These are phyloP conservation scores for Oryza rufipogon DNA, from an alignment of 176 grass and related monocot species.

Conservation along the genomic window DNA sequence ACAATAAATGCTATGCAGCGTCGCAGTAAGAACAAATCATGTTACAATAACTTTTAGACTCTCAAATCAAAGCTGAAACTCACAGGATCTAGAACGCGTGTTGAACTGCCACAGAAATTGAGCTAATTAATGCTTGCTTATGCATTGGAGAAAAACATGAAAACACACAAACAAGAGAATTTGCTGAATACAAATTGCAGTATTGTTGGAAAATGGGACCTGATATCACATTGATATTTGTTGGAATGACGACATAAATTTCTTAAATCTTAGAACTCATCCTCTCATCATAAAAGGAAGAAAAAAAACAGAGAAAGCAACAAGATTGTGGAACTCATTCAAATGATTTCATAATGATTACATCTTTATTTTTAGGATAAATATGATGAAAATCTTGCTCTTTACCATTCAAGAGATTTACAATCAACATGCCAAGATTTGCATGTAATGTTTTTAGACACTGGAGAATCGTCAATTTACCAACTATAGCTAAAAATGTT, in stretches of 20 bases:
- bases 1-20: background rate
- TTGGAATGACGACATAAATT: background rate
- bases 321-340: background rate
- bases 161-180: background rate
- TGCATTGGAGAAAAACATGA: background rate
- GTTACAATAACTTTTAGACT: background rate
- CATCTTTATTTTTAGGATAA: slow-evolving; percentile 16
- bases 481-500: background rate
- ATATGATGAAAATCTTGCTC: slow-evolving; percentile 22
- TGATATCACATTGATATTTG: background rate
- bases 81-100: slow-evolving; percentile 3
- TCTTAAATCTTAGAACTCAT: slow-evolving; percentile 18
- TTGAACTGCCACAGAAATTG: slow-evolving; percentile 7
- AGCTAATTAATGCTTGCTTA: slow-evolving; percentile 23
- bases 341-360: slow-evolving; percentile 5
- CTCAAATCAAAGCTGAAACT: slow-evolving; percentile 1
- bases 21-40: slow-evolving; percentile 23
- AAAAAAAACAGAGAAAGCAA: background rate
- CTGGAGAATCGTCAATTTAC: background rate
- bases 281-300: background rate
- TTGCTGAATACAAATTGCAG: background rate
- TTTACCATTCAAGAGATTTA: background rate
- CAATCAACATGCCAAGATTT: background rate
- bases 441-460: slow-evolving; percentile 7
- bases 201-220: background rate